Evolutionary conservation across 1,284 basidiomycete genomes (phyloP).

Genomic region (Apiotrichum sp.): DNA sequence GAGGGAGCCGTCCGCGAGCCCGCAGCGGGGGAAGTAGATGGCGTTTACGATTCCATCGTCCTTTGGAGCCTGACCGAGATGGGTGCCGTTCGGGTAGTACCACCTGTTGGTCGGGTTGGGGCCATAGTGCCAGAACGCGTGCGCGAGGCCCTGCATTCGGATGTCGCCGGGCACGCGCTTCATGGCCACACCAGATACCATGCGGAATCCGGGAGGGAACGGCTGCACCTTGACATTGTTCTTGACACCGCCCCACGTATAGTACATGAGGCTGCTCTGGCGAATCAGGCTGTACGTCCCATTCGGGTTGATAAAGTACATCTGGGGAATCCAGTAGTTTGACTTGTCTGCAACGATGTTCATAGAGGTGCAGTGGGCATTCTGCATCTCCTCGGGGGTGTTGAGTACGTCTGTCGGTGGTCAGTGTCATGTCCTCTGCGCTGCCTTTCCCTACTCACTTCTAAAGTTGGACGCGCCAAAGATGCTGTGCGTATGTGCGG

Average conservation of each 20-base stretch:
- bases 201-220: conserved; percentile 1
- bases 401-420: conserved; percentile 16
- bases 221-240: neutral
- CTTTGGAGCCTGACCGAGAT: neutral
- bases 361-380: conserved; percentile 3
- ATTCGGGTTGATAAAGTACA: too few species aligned
- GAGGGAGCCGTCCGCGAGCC: conserved; percentile 30
- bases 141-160: neutral
- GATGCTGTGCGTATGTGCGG: conserved; percentile 44
- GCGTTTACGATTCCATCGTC: neutral
- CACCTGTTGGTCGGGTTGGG: neutral
- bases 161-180: neutral
- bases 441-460: too few species aligned
- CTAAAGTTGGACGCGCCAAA: conserved; percentile 19
- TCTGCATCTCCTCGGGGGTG: conserved; percentile 17
- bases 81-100: conserved; percentile 2
- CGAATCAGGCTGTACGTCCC: too few species aligned
- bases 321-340: too few species aligned
- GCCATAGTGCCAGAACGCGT: neutral
- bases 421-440: neutral
- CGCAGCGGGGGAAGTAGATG: conserved; percentile 36
- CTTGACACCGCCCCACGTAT: too few species aligned
- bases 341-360: too few species aligned
- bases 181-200: conserved; percentile 43
- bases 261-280: too few species aligned